A percentile compares a stretch with the other conserved stretches of the same genome.
Conservation (phyloP, 768 basidiomycete genomes). For the Vishniacozyma victoriae region DNA sequence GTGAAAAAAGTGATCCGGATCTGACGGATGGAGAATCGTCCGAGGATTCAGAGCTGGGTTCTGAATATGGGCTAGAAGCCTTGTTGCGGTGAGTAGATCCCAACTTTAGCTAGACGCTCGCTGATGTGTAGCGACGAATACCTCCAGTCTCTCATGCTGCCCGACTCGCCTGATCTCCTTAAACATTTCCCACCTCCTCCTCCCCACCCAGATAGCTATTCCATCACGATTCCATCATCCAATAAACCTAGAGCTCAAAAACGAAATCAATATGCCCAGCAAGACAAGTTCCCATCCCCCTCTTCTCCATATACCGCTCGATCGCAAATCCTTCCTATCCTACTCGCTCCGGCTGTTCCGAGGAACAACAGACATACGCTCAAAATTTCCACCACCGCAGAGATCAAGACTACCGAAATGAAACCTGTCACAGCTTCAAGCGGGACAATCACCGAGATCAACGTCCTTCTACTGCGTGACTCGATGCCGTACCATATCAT, state of each 20-base stretch:
- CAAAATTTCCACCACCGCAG: too few relatives aligned
- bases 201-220: background rate
- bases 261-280: constrained; percentile 31
- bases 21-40: constrained; percentile 38
- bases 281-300: constrained; percentile 8
- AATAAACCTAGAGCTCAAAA: background rate
- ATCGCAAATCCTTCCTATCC: too few relatives aligned
- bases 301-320: constrained; percentile 13
- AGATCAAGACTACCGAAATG: too few relatives aligned
- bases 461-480: constrained; percentile 21
- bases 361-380: too few relatives aligned
- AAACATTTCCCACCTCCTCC: background rate
- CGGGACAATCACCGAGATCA: constrained; percentile 12
- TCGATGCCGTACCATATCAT: constrained; percentile 20
- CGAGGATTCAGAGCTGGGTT: constrained; percentile 26
- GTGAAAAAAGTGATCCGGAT: constrained; percentile 14
- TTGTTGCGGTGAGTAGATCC: constrained; percentile 27
- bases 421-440: background rate
- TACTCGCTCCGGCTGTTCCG: too few relatives aligned
- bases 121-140: constrained; percentile 49
- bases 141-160: constrained; percentile 49
- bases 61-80: constrained; percentile 22
- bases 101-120: background rate
- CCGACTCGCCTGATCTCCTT: constrained; percentile 2
- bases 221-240: background rate